Percentiles rank a stretch among this genome's conserved stretches.
phyloP scores from a whole-genome alignment of 2,329 filamentous ascomycete species.

The Fusarium acutatum region DNA sequence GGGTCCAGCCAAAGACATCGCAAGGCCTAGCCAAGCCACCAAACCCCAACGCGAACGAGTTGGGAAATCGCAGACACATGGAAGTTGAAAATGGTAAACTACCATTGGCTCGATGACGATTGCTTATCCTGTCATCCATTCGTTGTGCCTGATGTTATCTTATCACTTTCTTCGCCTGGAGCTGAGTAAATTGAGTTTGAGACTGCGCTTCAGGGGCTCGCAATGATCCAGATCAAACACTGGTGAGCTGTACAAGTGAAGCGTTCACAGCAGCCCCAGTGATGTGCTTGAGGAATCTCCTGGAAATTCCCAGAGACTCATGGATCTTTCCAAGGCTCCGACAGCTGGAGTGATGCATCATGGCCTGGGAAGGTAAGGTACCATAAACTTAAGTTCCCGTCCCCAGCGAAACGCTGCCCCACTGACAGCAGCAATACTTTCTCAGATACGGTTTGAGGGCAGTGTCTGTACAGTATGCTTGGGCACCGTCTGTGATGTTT shows the following conservation, averaged over 20 bases:
- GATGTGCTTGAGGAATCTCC: slow-evolving; percentile 12
- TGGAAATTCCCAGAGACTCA: slow-evolving; percentile 20
- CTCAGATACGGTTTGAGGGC: slow-evolving; percentile 10
- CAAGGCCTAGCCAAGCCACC: slow-evolving; percentile 36
- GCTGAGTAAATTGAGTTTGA: background rate
- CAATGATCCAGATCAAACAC: background rate
- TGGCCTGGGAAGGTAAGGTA: slow-evolving; percentile 26
- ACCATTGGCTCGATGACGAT: slow-evolving; percentile 12
- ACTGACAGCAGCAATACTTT: slow-evolving; percentile 1
- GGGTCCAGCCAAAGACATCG: slow-evolving; percentile 11
- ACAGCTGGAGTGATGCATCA: slow-evolving; percentile 15
- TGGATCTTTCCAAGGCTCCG: slow-evolving; percentile 30
- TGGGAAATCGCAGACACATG: slow-evolving; percentile 22
- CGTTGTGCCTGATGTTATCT: slow-evolving; percentile 17
- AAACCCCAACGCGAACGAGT: slow-evolving; percentile 32
- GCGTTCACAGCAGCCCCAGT: background rate
- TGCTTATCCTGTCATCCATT: slow-evolving; percentile 22
- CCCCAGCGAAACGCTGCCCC: slow-evolving; percentile 27
- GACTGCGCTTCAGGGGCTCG: background rate
- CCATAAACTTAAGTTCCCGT: slow-evolving; percentile 24
- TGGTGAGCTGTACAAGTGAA: background rate
- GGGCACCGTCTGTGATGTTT: background rate
- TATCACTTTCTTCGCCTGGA: slow-evolving; percentile 1
- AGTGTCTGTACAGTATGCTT: slow-evolving; percentile 9
- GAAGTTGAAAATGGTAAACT: slow-evolving; percentile 24